These are phyloP conservation scores for Acacia acuminata DNA, from an alignment of 306 rosid species.

Conservation along the genomic window DNA sequence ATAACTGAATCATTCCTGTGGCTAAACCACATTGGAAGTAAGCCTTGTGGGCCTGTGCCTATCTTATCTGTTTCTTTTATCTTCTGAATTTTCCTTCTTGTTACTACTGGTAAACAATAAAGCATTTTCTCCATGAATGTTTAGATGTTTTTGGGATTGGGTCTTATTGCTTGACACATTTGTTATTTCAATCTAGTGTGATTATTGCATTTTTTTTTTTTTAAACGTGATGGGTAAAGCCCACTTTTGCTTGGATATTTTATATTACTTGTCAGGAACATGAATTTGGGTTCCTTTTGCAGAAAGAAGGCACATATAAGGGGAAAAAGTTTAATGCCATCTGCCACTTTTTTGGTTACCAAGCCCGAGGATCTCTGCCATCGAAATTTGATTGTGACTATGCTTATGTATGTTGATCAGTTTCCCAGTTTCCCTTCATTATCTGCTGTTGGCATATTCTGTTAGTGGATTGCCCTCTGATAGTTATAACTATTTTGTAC, in stretches of 20 bases:
- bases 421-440: conserved; percentile 28
- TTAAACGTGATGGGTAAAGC: conserved; percentile 14
- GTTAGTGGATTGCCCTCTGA: not conserved
- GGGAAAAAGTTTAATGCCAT: conserved; percentile 98
- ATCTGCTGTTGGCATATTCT: conserved; percentile 15
- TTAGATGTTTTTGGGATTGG: not conserved
- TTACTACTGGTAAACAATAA: not conserved
- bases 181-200: not conserved
- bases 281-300: conserved; percentile 34
- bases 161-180: not conserved
- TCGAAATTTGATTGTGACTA: conserved; percentile 98
- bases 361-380: conserved; percentile 98
- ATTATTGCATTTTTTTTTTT: conserved; percentile 23
- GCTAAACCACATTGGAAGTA: not conserved
- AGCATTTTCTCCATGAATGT: not conserved
- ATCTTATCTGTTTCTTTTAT: not conserved
- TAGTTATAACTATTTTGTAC: not conserved
- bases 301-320: conserved; percentile 96
- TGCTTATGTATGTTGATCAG: conserved; percentile 68
- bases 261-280: not conserved
- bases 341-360: conserved; percentile 98
- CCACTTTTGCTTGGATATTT: conserved; percentile 1
- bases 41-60: not conserved
- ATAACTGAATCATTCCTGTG: not conserved
- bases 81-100: not conserved